These are phyloP conservation scores for Boechera retrofracta DNA, from an alignment of 345 rosid species.

Conservation along the genomic window DNA sequence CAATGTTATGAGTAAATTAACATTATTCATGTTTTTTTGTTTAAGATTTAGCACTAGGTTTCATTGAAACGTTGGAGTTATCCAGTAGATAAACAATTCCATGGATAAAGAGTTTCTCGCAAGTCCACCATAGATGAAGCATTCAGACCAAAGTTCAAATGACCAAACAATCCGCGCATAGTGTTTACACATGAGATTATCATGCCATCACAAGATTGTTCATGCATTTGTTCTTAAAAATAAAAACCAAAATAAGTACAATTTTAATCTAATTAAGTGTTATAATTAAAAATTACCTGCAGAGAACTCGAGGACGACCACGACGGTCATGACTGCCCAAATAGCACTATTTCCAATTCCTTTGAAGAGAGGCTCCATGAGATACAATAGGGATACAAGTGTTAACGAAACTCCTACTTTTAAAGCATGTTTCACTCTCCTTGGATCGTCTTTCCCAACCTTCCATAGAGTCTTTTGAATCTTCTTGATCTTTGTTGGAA, in stretches of 20 bases:
- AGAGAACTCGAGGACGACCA: constrained; percentile 82
- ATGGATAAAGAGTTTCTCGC: neutral
- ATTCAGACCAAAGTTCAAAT: neutral
- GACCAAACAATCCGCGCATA: neutral
- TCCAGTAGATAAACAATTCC: neutral
- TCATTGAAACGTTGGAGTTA: neutral
- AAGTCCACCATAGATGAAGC: neutral
- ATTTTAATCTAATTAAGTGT: neutral
- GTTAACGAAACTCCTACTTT: constrained; percentile 76
- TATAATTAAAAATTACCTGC: constrained; percentile 50
- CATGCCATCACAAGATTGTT: too few relatives aligned
- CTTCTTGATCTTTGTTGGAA: constrained; percentile 47
- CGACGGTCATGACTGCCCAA: constrained; percentile 90
- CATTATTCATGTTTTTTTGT: neutral
- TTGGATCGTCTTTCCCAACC: constrained; percentile 72
- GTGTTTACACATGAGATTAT: too few relatives aligned
- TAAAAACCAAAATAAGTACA: too few relatives aligned
- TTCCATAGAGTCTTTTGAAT: constrained; percentile 48
- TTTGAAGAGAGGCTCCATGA: constrained; percentile 69
- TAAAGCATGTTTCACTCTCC: constrained; percentile 67
- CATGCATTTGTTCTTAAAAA: too few relatives aligned
- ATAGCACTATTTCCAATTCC: constrained; percentile 66
- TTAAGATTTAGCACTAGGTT: neutral
- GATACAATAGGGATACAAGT: constrained; percentile 66
- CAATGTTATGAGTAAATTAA: neutral